Evolutionary conservation across 2,329 filamentous ascomycete genomes (phyloP), one percentile per base, ranked within the genome.

Genomic region (Ceratocystis harringtonii): DNA sequence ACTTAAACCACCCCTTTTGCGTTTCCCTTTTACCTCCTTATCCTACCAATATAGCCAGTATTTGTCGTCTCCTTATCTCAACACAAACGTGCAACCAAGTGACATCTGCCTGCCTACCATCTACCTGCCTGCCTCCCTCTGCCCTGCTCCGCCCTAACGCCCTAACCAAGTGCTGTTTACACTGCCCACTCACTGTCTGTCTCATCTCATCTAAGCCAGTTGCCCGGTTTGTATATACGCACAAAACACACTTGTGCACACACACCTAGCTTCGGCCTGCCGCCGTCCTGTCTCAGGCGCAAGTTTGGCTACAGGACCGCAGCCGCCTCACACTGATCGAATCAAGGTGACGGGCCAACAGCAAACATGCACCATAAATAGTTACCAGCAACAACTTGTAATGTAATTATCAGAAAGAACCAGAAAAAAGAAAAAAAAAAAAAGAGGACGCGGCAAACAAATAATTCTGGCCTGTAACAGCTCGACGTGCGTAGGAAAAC

Each of bases 401-500:
- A 17, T 28, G 52, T 17, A 15, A 32, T 57, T 57, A 19, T 30
- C 4, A 58, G 36, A n/a, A 19, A 28, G 15, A 36, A 58, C 28
- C 3, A 19, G 28, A 55, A 58, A 7, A 58, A 7, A 2, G 2
- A 25, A 25, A 25, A 25, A 25, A 2, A 25, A 25, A 25, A 25
- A 25, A 28, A 22, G 2, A 25, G 25, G 19, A 3, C 55, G 32
- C 28, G 17, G 17, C 15, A 30, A 41, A 41, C 36, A 41, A 41
- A 15, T 12, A 41, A 41, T 15, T 41, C 12, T 41, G 36, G 36
- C 10, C 36, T 15, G 12, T 41, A 15, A 15, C 36, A 41, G 10
- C 36, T 41, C 36, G 36, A 41, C 36, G 36, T 10, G 36, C 36
- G 36, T 41, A 30, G n/a, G 3, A 8, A 89, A 48, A 86, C 89